Base-by-base conservation (phyloP, 106 monocot species). In the Platanthera guangdongensis region DNA sequence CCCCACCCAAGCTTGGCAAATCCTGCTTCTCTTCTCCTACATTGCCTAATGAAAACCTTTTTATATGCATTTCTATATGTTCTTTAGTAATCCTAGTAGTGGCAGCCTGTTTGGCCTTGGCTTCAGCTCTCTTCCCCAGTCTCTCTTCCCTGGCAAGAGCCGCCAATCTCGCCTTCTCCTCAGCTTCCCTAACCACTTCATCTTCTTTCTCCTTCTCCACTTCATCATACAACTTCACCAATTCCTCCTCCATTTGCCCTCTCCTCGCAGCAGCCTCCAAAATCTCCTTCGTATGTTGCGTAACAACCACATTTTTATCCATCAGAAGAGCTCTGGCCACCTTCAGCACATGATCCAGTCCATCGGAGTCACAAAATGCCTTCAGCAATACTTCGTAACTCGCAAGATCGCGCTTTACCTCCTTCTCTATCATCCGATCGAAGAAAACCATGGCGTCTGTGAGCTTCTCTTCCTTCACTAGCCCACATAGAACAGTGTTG, bases 141-240 rank as follows among this genome's bases (percentile, higher is more conserved):
- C 87, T 86, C 50, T 90, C 90, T 79, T 88, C 88, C 79, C 63
- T 88, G 0, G 84, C 86, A 22, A 82, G 85, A 74, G 88, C 87
- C 63, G 89, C 90, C 9, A 78, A 85, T 81, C 82, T 91, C 22
- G 85, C 86, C 76, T 87, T 94, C 80, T 89, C 89, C 72, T 94
- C 93, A 19, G 81, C 94, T 6, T 81, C 88, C 72, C 78, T 81
- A 18, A 84, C 89, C 79, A 77, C 55, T 51, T 84, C 81, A 72
- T 90, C 93, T 19, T 84, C 86, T 69, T 91, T 94, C 63, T 91
- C 88, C 80, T 48, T 89, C 74, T 94, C 88, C 7, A 89, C 86
- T 25, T 89, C 88, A 82, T 94, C 86, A 76, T 83, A 83, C 21
- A 90, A 74, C 57, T 62, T 83, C n/a, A 45, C 80, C 59, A 94